These are phyloP conservation scores for Arachis hypogaea DNA, from an alignment of 306 rosid genomes.

Conservation along the genomic window DNA sequence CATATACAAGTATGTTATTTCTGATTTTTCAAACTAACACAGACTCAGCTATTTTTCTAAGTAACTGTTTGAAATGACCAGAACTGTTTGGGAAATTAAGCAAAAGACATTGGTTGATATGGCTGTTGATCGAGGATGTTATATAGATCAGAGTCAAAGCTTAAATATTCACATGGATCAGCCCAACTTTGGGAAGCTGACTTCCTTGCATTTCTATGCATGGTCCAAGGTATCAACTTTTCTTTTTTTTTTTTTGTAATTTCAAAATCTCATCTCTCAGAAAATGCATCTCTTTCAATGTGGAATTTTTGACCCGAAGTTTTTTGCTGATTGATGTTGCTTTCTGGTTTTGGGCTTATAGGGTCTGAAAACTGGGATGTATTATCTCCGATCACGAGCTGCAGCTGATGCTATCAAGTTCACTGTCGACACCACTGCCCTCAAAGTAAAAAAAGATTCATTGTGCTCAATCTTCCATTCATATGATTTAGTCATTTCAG, in stretches of 20 bases:
- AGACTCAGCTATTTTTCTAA: slow-evolving; percentile 27
- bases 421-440: slow-evolving; percentile 72
- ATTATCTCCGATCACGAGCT: slow-evolving; percentile 78
- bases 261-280: background rate
- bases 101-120: slow-evolving; percentile 89
- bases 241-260: background rate
- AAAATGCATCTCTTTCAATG: background rate
- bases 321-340: slow-evolving; percentile 26
- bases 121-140: slow-evolving; percentile 90
- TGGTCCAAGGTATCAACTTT: slow-evolving; percentile 72
- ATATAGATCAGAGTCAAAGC: slow-evolving; percentile 93
- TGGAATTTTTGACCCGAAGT: background rate
- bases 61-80: slow-evolving; percentile 36
- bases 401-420: slow-evolving; percentile 93
- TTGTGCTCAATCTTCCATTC: background rate
- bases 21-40: background rate
- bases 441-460: slow-evolving; percentile 51
- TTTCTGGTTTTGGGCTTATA: slow-evolving; percentile 31
- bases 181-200: slow-evolving; percentile 85
- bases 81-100: slow-evolving; percentile 98
- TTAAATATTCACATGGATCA: slow-evolving; percentile 92
- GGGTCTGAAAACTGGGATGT: slow-evolving; percentile 96
- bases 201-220: slow-evolving; percentile 89
- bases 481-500: background rate
- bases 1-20: slow-evolving; percentile 70